Evolutionary conservation across 495 filamentous ascomycete species (phyloP), one percentile per base, ranked within the genome.

Genomic region (Penicillium coffeae): DNA sequence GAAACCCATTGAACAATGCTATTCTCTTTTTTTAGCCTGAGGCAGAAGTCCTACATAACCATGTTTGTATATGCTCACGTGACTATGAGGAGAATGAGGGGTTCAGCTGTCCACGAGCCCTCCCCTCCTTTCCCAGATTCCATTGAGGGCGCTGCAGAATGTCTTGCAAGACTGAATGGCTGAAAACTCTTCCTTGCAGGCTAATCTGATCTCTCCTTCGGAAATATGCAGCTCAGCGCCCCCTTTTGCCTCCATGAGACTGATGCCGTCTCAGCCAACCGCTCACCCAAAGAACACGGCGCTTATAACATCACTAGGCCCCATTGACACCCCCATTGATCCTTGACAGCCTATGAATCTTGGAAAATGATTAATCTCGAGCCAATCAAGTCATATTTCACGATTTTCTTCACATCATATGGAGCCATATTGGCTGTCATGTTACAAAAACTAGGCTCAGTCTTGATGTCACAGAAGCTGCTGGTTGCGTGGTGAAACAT

Each of bases 241-340:
- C 48, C 8, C 8, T 48, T 47, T 37, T 22, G n/a, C 16, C 43
- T 30, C 51, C 42, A 50, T 56, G 57, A 58, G 53, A 58, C 58
- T 52, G 47, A 27, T 37, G 34, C 34, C 42, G 60, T 61, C 55
- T 62, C 54, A 64, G 60, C 55, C 58, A 64, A 60, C 56, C 62
- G 62, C 62, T 64, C 51, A 55, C 43, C 49, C 51, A 55, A 14
- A 56, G 27, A 47, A 9, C 48, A 55, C 39, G 65, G 69, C 69
- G 69, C 69, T 70, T 69, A 70, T 50, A 47, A 55, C 50, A 60
- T 64, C 61, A 55, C 64, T 58, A 67, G 66, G 55, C 53, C 45
- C 47, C 51, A 56, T 60, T 47, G 45, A 52, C 46, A 57, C 60
- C 55, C 55, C 56, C 47, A 66, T 65, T 65, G 58, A 49, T 59